A percentile compares a stretch with the other conserved stretches of the same genome.
phyloP scores from a whole-genome alignment of 1,139 yeast genomes.

The Geotrichum cucujoidarum region DNA sequence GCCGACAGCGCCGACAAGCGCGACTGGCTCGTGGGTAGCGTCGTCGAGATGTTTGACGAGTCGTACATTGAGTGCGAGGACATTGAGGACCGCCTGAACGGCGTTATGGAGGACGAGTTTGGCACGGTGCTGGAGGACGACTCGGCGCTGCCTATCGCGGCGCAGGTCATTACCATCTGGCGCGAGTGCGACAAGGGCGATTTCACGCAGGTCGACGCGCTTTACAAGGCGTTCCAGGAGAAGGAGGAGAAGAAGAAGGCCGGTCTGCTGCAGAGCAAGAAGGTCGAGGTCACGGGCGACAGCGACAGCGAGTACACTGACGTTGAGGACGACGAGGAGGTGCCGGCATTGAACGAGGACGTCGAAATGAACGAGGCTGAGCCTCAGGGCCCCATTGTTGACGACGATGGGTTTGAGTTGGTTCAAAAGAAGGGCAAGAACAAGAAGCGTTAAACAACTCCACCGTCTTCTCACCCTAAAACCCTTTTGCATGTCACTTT shows the following conservation, averaged over 20 bases:
- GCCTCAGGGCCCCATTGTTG: conserved; percentile 59
- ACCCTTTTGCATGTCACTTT: not conserved
- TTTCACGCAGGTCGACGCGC: conserved; percentile 51
- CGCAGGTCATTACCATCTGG: conserved; percentile 59
- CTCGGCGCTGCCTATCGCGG: conserved; percentile 72
- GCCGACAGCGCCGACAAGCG: conserved; percentile 83
- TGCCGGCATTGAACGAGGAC: conserved; percentile 42
- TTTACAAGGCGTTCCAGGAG: conserved; percentile 56
- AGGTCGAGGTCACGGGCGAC: conserved; percentile 42
- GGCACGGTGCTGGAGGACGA: conserved; percentile 84
- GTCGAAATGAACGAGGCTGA: conserved; percentile 30
- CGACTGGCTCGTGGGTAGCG: conserved; percentile 87
- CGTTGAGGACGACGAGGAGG: conserved; percentile 43
- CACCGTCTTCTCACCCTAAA: not conserved
- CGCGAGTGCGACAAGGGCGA: conserved; percentile 54
- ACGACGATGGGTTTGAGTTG: conserved; percentile 89
- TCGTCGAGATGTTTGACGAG: conserved; percentile 67
- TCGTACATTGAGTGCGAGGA: conserved; percentile 61
- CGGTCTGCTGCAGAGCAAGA: conserved; percentile 36
- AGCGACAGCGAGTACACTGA: conserved; percentile 46
- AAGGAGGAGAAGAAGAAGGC: conserved; percentile 43
- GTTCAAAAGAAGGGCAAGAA: conserved; percentile 53
- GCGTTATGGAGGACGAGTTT: conserved; percentile 93
- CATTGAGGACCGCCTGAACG: conserved; percentile 77
- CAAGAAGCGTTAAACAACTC: conserved; percentile 15